Base-by-base conservation (phyloP, 345 rosid species). In the Isatis tinctoria region DNA sequence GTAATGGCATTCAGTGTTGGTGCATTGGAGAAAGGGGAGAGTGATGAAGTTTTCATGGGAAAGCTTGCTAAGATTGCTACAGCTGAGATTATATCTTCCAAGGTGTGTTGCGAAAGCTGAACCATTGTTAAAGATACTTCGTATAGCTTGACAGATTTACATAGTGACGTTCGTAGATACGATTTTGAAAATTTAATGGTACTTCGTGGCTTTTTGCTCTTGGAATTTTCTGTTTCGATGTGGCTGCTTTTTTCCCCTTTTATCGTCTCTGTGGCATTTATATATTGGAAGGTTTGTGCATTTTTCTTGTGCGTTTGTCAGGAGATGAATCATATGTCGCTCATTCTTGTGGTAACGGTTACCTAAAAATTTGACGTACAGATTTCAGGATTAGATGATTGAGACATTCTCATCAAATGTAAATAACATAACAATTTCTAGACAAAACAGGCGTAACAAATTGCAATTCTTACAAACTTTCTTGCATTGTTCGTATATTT, bases 31-130 rank as follows among this genome's bases (percentile, higher is more conserved):
- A 65, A 57, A 65, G 77, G 67, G n/a, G 91, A 91, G 32, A 80
- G 83, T 53, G 98, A 94, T 85, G 85, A 84, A 60, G 77, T 79
- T 70, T 88, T 87, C 82, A 81, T 91, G 85, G 81, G 85, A 16
- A 94, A 87, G 84, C 98, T 94, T 33, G 97, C 97, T 17, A 94
- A 91, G 85, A 86, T 88, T 80, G 97, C 93, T 62, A 89, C 98
- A 0, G 72, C 96, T 2, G 98, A 94, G 83, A 90, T 94, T 33
- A 86, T 94, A 82, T 91, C 97, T 70, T 88, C 98, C 60, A 94
- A 91, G 97, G 98, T 88, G 58, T 51, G 70, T 59, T 58, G 27
- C 59, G 5, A 71, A 57, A 24, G 17, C 56, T 65, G 30, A 48
- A 33, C 64, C 54, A 20, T 47, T 77, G 24, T 22, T 64, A 37